Conservation (phyloP, 2,329 filamentous ascomycete species). For the Xylariaceae sp. region DNA sequence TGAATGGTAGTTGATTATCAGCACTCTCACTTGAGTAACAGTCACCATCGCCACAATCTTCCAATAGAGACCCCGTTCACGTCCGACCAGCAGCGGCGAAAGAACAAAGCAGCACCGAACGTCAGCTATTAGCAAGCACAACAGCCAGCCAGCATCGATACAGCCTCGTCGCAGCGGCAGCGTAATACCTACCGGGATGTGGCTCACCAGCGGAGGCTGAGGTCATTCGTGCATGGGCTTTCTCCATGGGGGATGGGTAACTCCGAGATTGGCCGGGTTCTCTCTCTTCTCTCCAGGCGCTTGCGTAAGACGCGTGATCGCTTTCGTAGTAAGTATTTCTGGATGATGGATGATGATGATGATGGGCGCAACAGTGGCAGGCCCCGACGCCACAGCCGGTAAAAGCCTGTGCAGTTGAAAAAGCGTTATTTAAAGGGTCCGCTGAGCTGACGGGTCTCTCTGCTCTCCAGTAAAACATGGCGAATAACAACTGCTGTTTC, state of each 20-base stretch:
- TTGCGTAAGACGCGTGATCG: slow-evolving; percentile 17
- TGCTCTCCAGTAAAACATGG: too few relatives aligned
- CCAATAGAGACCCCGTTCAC: not conserved
- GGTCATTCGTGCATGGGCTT: slow-evolving; percentile 14
- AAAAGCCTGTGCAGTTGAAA: not conserved
- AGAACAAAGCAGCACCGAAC: not conserved
- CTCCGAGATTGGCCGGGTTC: slow-evolving; percentile 4
- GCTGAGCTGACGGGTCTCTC: slow-evolving; percentile 9
- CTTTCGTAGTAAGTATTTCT: slow-evolving; percentile 4
- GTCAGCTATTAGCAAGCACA: slow-evolving; percentile 1
- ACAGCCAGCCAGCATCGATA: not conserved
- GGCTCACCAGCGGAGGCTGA: slow-evolving; percentile 15
- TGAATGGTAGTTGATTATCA: not conserved
- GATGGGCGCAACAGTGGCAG: slow-evolving; percentile 9
- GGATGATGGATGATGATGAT: not conserved
- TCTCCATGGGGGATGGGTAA: slow-evolving; percentile 7
- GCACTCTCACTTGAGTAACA: not conserved
- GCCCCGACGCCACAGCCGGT: slow-evolving; percentile 13
- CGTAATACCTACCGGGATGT: not conserved
- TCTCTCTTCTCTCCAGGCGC: slow-evolving; percentile 3
- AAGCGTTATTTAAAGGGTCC: slow-evolving; percentile 4
- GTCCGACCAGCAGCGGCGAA: not conserved
- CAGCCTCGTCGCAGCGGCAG: slow-evolving; percentile 4
- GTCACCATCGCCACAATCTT: not conserved
- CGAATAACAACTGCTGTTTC: not conserved